Conservation (phyloP, 176 grass and related monocot species). For the Saccharum officinarum region DNA sequence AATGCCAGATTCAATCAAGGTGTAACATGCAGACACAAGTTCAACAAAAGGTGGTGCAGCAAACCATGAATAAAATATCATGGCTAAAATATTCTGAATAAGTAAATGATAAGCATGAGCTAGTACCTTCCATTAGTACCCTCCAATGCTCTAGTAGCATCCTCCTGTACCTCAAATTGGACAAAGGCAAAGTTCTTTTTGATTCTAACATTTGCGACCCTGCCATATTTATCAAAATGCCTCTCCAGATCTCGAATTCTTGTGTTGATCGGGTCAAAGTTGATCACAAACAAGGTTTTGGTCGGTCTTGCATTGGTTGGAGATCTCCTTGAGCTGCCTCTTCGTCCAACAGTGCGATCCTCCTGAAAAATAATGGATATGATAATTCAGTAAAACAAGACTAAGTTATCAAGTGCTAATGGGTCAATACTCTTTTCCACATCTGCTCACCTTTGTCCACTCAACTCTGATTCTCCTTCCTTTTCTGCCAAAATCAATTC, state of each 20-base stretch:
- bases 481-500: constrained; percentile 92
- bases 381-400: constrained; percentile 6
- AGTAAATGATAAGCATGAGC: background rate
- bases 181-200: constrained; percentile 95
- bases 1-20: constrained; percentile 24
- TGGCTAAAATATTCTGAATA: background rate
- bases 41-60: background rate
- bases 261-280: constrained; percentile 94
- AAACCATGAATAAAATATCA: constrained; percentile 13
- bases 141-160: constrained; percentile 93
- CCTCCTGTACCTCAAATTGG: constrained; percentile 85
- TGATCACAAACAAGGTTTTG: constrained; percentile 98
- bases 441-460: constrained; percentile 73
- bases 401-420: background rate
- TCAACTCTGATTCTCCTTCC: constrained; percentile 83
- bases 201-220: constrained; percentile 82
- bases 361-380: constrained; percentile 53
- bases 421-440: constrained; percentile 12
- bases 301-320: constrained; percentile 72
- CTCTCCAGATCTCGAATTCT: constrained; percentile 89
- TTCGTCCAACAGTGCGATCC: constrained; percentile 70
- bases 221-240: constrained; percentile 93
- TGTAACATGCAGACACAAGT: background rate
- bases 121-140: constrained; percentile 80
- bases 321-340: constrained; percentile 67